Conservation (phyloP, 495 filamentous ascomycete genomes). For the Aspergillus panamensis region DNA sequence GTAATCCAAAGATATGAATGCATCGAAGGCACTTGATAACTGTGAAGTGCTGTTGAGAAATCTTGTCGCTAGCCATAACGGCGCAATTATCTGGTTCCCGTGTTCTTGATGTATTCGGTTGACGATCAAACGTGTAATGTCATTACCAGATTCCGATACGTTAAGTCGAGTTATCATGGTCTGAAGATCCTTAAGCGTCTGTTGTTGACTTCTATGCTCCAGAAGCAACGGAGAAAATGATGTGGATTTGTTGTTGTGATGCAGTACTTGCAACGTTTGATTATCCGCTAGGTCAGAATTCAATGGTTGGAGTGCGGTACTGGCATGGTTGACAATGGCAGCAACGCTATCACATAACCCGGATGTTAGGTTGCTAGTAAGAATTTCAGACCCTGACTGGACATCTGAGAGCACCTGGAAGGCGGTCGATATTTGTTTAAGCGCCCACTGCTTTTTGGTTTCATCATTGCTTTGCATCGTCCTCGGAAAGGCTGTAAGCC, state of each 20-base stretch:
- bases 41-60: slow-evolving; percentile 55
- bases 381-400: slow-evolving; percentile 63
- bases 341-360: slow-evolving; percentile 47
- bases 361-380: slow-evolving; percentile 63
- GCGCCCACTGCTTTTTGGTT: slow-evolving; percentile 62
- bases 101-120: slow-evolving; percentile 53
- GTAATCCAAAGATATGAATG: slow-evolving; percentile 55
- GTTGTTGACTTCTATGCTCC: slow-evolving; percentile 59
- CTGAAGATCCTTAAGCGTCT: slow-evolving; percentile 52
- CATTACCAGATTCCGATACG: slow-evolving; percentile 36
- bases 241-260: slow-evolving; percentile 21
- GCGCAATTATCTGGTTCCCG: slow-evolving; percentile 57
- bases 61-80: slow-evolving; percentile 79
- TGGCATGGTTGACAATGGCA: slow-evolving; percentile 33
- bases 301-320: slow-evolving; percentile 29
- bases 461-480: slow-evolving; percentile 86
- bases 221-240: slow-evolving; percentile 62
- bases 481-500: slow-evolving; percentile 75
- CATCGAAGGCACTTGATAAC: slow-evolving; percentile 53
- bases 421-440: slow-evolving; percentile 69
- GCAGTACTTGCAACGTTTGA: slow-evolving; percentile 28
- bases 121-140: slow-evolving; percentile 55
- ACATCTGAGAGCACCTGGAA: slow-evolving; percentile 64
- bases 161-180: slow-evolving; percentile 43
- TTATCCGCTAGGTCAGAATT: slow-evolving; percentile 17